Conservation (phyloP, 805 yeast genomes). For the Wickerhamiella azyma region DNA sequence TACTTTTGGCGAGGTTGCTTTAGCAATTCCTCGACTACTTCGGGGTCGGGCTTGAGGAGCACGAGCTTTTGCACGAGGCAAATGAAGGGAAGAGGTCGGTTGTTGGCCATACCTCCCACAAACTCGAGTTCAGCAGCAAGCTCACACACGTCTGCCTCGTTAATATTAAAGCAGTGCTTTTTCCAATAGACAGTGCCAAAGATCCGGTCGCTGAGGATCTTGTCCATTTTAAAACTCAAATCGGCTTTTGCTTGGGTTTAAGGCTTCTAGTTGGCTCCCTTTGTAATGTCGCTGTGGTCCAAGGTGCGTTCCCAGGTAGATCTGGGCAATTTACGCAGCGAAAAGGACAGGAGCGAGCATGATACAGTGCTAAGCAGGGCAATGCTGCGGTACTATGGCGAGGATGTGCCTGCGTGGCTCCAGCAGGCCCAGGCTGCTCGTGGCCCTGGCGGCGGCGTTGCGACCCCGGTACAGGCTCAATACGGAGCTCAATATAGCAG, state of each 20-base stretch:
- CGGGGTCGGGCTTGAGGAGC: slow-evolving; percentile 56
- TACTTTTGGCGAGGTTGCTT: slow-evolving; percentile 65
- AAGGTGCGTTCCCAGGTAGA: slow-evolving; percentile 20
- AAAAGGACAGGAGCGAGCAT: slow-evolving; percentile 30
- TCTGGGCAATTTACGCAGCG: slow-evolving; percentile 14
- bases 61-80: slow-evolving; percentile 63
- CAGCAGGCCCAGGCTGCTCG: slow-evolving; percentile 13
- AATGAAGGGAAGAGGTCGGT: slow-evolving; percentile 58
- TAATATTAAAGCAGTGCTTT: slow-evolving; percentile 37
- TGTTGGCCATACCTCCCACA: slow-evolving; percentile 44
- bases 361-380: slow-evolving; percentile 36
- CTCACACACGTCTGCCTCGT: slow-evolving; percentile 39
- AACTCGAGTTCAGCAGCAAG: slow-evolving; percentile 31
- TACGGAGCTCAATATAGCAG: no score
- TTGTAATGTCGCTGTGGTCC: slow-evolving; percentile 28
- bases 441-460: background rate
- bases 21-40: slow-evolving; percentile 41
- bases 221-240: no score
- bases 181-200: slow-evolving; percentile 47
- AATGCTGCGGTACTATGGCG: slow-evolving; percentile 29
- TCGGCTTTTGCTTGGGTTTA: no score
- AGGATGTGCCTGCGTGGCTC: slow-evolving; percentile 24
- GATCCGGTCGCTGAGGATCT: slow-evolving; percentile 43
- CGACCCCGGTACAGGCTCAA: no score
- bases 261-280: no score